Percentiles rank a stretch among this genome's conserved stretches.
Evolutionary conservation across 2,329 filamentous ascomycete genomes (phyloP).

Genomic region (Aspergillus pseudoterreus): DNA sequence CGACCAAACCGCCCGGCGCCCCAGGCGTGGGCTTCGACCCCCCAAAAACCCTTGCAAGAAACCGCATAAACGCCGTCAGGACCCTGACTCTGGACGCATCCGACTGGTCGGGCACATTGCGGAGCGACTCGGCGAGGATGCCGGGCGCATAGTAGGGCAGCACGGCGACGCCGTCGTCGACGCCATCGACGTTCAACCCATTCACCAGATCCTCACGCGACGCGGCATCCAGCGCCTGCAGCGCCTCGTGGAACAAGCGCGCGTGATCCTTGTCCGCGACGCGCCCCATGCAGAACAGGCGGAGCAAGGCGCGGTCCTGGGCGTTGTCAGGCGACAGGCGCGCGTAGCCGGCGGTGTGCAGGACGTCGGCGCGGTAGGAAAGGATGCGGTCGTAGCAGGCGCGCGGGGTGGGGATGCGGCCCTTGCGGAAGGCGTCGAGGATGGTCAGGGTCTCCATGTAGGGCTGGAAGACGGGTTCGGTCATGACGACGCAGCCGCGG

Average conservation of each 20-base stretch:
- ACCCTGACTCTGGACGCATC: background rate
- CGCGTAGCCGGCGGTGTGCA: conserved; percentile 25
- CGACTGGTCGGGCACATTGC: conserved; percentile 15
- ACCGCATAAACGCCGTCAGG: conserved; percentile 11
- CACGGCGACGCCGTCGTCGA: conserved; percentile 30
- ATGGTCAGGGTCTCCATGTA: conserved; percentile 29
- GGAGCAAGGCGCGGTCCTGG: conserved; percentile 32
- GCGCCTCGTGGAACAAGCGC: conserved; percentile 26
- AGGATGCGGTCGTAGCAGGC: conserved; percentile 34
- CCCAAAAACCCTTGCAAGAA: conserved; percentile 11
- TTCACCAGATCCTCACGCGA: conserved; percentile 21
- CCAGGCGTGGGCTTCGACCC: conserved; percentile 2
- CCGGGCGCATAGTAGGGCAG: conserved; percentile 39
- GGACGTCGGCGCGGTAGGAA: conserved; percentile 24
- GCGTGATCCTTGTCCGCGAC: conserved; percentile 28
- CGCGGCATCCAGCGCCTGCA: conserved; percentile 16
- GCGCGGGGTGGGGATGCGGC: conserved; percentile 15
- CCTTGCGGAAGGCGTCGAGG: conserved; percentile 25
- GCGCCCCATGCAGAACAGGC: conserved; percentile 36
- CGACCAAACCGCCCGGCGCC: conserved; percentile 2
- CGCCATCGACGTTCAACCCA: conserved; percentile 34
- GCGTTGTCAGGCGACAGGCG: conserved; percentile 19
- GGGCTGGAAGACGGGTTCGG: conserved; percentile 30
- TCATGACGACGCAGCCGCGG: conserved; percentile 28
- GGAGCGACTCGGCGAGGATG: conserved; percentile 28